Conservation (phyloP, 441 rosid species). For the Populus hybrid region DNA sequence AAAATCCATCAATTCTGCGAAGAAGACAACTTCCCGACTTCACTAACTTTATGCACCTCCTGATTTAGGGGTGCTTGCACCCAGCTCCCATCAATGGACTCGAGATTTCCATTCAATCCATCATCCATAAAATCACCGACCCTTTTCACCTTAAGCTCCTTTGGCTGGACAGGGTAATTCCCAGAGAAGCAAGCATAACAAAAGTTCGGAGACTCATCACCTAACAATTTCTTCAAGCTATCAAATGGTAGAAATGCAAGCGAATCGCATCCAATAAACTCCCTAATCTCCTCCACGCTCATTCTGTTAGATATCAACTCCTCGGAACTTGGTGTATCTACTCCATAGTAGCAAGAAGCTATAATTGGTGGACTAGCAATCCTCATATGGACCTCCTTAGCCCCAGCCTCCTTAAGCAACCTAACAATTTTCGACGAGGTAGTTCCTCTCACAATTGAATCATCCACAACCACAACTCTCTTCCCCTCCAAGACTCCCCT, state of each 20-base stretch:
- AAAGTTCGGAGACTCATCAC: constrained; percentile 45
- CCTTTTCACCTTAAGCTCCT: constrained; percentile 72
- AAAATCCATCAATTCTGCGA: not conserved
- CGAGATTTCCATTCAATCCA: constrained; percentile 67
- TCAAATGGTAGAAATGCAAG: constrained; percentile 71
- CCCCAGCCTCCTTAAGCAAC: constrained; percentile 78
- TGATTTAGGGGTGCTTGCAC: constrained; percentile 40
- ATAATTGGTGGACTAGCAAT: constrained; percentile 93
- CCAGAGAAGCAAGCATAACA: constrained; percentile 95
- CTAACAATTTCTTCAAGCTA: constrained; percentile 60
- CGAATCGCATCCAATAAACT: constrained; percentile 70
- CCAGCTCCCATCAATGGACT: constrained; percentile 75
- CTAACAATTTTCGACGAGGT: constrained; percentile 86
- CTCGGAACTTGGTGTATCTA: constrained; percentile 87
- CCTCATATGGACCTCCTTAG: constrained; percentile 95
- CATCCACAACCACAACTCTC: constrained; percentile 90
- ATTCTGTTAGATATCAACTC: constrained; percentile 85
- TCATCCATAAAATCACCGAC: constrained; percentile 84
- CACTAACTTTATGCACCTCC: constrained; percentile 22
- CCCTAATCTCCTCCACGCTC: constrained; percentile 67
- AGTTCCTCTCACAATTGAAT: constrained; percentile 91
- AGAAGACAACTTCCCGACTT: constrained; percentile 11
- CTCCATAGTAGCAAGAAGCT: constrained; percentile 88
- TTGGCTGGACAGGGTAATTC: constrained; percentile 69
- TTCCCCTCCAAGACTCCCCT: constrained; percentile 78